Conservation (phyloP, 1,139 yeast genomes). For the Blastobotrys elegans region DNA sequence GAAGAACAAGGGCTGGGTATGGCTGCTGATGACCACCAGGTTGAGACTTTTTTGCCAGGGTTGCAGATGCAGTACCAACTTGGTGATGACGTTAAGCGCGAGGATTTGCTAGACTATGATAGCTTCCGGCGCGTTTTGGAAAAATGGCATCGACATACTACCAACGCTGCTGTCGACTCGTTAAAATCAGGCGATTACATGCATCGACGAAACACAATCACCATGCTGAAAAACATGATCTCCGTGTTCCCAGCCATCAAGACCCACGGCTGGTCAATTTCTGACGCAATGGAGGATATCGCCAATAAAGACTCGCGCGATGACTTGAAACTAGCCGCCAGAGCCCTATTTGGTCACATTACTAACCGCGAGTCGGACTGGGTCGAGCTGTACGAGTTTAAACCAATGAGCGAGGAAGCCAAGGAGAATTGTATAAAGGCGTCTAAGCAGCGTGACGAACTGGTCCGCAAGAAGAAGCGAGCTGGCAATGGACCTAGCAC, state of each 20-base stretch:
- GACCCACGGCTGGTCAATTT: slow-evolving; percentile 57
- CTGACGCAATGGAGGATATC: slow-evolving; percentile 46
- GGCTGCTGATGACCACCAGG: slow-evolving; percentile 17
- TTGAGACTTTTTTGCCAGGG: slow-evolving; percentile 26
- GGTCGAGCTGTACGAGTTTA: slow-evolving; percentile 40
- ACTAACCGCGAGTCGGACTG: slow-evolving; percentile 54
- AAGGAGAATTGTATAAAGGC: slow-evolving; percentile 21
- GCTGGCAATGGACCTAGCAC: no score
- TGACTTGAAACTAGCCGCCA: slow-evolving; percentile 74
- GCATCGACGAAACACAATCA: slow-evolving; percentile 77
- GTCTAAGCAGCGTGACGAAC: slow-evolving; percentile 20
- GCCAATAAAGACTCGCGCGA: slow-evolving; percentile 59
- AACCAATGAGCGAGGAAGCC: slow-evolving; percentile 21
- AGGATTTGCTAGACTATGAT: slow-evolving; percentile 33
- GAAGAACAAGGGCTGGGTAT: slow-evolving; percentile 32
- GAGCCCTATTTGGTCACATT: slow-evolving; percentile 70
- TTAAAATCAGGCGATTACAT: slow-evolving; percentile 62
- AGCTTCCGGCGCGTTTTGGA: slow-evolving; percentile 44
- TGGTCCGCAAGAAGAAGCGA: slow-evolving; percentile 6
- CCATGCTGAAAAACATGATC: slow-evolving; percentile 64
- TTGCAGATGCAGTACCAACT: slow-evolving; percentile 22
- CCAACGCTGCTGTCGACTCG: slow-evolving; percentile 45
- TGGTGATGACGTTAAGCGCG: slow-evolving; percentile 18
- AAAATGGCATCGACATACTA: slow-evolving; percentile 51
- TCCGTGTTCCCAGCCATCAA: slow-evolving; percentile 65